These are phyloP conservation scores for Colletotrichum sp. DNA, from an alignment of 2,329 filamentous ascomycete genomes.

Conservation along the genomic window DNA sequence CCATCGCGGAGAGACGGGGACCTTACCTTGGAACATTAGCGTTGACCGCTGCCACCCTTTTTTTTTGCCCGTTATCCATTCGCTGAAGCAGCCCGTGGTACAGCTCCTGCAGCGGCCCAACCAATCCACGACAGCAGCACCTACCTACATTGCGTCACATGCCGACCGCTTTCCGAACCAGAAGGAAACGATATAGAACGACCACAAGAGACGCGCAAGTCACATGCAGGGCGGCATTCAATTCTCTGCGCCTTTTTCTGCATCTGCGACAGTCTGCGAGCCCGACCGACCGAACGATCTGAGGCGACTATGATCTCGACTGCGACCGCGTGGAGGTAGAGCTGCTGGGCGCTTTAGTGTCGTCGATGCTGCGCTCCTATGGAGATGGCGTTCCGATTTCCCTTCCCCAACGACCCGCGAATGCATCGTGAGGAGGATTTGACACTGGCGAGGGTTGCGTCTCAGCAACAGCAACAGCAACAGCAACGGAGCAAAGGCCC, in stretches of 20 bases:
- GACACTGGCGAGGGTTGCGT: constrained; percentile 34
- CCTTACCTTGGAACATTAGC: constrained; percentile 1
- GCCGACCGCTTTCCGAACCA: constrained; percentile 8
- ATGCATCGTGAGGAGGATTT: constrained; percentile 42
- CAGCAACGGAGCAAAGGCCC: constrained; percentile 25
- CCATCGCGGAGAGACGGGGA: neutral
- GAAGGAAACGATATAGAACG: neutral
- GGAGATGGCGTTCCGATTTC: constrained; percentile 44
- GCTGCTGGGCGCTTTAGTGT: neutral
- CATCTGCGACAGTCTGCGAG: neutral
- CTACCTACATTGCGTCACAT: constrained; percentile 25
- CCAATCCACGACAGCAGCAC: neutral
- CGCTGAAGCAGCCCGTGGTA: neutral
- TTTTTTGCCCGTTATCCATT: neutral
- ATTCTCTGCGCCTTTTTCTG: neutral
- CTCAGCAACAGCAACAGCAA: constrained; percentile 21
- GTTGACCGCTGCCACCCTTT: neutral
- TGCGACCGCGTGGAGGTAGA: constrained; percentile 3
- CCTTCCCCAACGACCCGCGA: constrained; percentile 36
- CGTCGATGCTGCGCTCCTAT: constrained; percentile 8
- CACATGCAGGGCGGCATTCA: neutral
- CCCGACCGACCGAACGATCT: neutral
- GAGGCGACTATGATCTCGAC: constrained; percentile 6
- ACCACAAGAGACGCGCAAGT: neutral
- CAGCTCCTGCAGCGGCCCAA: constrained; percentile 2